These are phyloP conservation scores for Nephelium lappaceum DNA, from an alignment of 345 rosid species.

Conservation along the genomic window DNA sequence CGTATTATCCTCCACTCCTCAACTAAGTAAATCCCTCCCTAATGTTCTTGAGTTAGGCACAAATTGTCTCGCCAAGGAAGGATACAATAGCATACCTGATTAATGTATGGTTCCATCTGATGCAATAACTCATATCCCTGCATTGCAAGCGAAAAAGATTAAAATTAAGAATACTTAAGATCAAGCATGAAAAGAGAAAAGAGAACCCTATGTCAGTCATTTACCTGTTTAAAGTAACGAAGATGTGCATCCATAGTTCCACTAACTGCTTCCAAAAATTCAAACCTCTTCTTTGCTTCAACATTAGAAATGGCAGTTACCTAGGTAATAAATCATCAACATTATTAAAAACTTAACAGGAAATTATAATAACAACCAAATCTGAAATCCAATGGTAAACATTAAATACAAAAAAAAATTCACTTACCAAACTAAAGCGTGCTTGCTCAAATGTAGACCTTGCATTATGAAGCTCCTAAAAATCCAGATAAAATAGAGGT, in stretches of 20 bases:
- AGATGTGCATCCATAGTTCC: slow-evolving; percentile 99
- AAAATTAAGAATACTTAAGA: slow-evolving; percentile 26
- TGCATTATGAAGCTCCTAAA: slow-evolving; percentile 88
- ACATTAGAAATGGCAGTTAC: slow-evolving; percentile 91
- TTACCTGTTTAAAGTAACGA: slow-evolving; percentile 92
- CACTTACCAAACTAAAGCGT: slow-evolving; percentile 81
- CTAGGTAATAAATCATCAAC: slow-evolving; percentile 39
- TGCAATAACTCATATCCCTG: slow-evolving; percentile 96
- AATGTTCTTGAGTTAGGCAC: neutral
- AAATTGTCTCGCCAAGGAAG: neutral
- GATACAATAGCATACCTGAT: slow-evolving; percentile 58
- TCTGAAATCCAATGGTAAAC: neutral
- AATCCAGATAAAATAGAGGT: slow-evolving; percentile 20
- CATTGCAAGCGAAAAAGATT: slow-evolving; percentile 23
- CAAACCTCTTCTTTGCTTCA: slow-evolving; percentile 97
- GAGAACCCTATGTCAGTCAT: slow-evolving; percentile 12
- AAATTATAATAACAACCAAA: slow-evolving; percentile 6
- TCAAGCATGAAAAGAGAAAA: slow-evolving; percentile 23
- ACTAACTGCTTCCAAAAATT: slow-evolving; percentile 96
- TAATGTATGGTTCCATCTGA: slow-evolving; percentile 99
- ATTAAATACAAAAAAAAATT: slow-evolving; percentile 4
- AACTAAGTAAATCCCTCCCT: slow-evolving; percentile 1
- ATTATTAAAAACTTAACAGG: slow-evolving; percentile 5
- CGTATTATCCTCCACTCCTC: neutral
- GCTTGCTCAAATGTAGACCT: slow-evolving; percentile 95